Evolutionary conservation across 164 flowering plant species (phyloP).

Genomic region (Pachysandra terminalis): DNA sequence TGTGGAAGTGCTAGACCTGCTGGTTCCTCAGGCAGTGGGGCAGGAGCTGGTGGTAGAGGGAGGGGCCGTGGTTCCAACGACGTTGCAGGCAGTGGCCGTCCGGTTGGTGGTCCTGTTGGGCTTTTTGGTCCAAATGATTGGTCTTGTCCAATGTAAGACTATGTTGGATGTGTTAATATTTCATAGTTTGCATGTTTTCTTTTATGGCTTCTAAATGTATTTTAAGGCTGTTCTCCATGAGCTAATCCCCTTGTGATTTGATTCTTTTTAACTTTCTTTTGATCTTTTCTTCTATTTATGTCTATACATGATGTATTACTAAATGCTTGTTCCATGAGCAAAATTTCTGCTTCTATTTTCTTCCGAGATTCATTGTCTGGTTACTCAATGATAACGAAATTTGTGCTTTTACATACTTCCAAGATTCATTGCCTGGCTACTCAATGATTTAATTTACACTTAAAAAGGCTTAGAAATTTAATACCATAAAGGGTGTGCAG

Average conservation of each 20-base stretch:
- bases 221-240: not conserved
- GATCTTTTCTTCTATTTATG: not conserved
- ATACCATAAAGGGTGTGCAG: too few species aligned
- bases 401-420: too few species aligned
- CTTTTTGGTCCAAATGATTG: conserved; percentile 99
- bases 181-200: not conserved
- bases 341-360: too few species aligned
- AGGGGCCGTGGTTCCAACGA: conserved; percentile 75
- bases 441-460: too few species aligned
- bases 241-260: not conserved
- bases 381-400: too few species aligned
- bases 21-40: conserved; percentile 69
- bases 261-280: not conserved
- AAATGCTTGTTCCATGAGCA: too few species aligned
- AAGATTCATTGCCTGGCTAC: too few species aligned
- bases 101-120: conserved; percentile 64
- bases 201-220: not conserved
- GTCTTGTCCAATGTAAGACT: conserved; percentile 98
- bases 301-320: too few species aligned
- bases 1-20: conserved; percentile 96
- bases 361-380: too few species aligned
- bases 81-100: conserved; percentile 41
- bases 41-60: conserved; percentile 74
- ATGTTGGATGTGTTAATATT: not conserved
- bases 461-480: too few species aligned